phyloP scores from a whole-genome alignment of 768 basidiomycete genomes.

The Mycena epipterygia region DNA sequence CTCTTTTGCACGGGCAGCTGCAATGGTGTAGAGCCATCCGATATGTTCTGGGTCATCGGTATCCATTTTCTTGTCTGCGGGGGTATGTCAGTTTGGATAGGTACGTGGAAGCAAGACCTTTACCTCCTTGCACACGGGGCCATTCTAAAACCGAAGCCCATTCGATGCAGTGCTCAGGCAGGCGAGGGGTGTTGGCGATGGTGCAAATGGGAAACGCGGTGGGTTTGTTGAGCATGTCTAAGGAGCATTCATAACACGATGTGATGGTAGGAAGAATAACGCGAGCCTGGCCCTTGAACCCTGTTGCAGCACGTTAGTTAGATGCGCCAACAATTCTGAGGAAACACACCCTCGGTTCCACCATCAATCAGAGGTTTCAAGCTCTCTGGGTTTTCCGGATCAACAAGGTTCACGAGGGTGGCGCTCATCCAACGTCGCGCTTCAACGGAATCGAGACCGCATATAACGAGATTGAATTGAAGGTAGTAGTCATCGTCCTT shows the following conservation, averaged over 20 bases:
- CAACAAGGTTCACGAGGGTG: constrained; percentile 94
- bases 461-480: constrained; percentile 97
- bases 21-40: constrained; percentile 89
- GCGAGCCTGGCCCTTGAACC: constrained; percentile 98
- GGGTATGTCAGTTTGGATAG: not conserved
- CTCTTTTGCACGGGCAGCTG: constrained; percentile 86
- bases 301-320: constrained; percentile 55
- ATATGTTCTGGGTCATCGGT: constrained; percentile 99
- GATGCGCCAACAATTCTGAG: not conserved
- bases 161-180: constrained; percentile 99
- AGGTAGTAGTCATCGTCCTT: constrained; percentile 95
- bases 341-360: constrained; percentile 89
- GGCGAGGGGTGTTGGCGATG: constrained; percentile 97
- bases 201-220: constrained; percentile 99
- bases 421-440: constrained; percentile 99
- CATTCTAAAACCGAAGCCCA: constrained; percentile 99
- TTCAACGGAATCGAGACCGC: constrained; percentile 97
- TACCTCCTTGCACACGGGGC: constrained; percentile 94
- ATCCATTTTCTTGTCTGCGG: constrained; percentile 92
- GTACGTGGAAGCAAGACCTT: constrained; percentile 28
- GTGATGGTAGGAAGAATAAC: constrained; percentile 96
- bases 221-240: constrained; percentile 98
- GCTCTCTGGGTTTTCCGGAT: constrained; percentile 92
- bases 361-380: constrained; percentile 98
- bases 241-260: constrained; percentile 97